Percentiles rank a stretch among this genome's conserved stretches.
phyloP scores from a whole-genome alignment of 345 rosid genomes.

The Populus tremula region DNA sequence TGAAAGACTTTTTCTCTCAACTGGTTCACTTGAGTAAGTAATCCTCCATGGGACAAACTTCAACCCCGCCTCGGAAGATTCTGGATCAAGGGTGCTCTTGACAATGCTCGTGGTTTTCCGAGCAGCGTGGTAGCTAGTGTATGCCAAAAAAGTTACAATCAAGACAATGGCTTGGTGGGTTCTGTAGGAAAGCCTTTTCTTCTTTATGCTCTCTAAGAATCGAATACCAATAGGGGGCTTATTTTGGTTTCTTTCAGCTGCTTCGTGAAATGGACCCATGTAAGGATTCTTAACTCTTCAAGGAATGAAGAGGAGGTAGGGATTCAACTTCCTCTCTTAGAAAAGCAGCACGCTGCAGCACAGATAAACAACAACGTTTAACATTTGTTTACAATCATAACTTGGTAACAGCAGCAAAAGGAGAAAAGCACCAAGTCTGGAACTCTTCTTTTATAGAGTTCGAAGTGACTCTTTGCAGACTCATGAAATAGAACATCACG shows the following conservation, averaged over 20 bases:
- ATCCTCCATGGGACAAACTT: constrained; percentile 35
- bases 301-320: background rate
- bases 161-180: constrained; percentile 74
- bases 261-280: constrained; percentile 57
- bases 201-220: constrained; percentile 47
- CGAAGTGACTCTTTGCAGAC: background rate
- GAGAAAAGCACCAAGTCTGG: background rate
- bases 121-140: constrained; percentile 76
- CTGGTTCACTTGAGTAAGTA: constrained; percentile 24
- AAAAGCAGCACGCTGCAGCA: constrained; percentile 7
- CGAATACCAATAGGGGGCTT: constrained; percentile 65
- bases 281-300: constrained; percentile 5
- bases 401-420: background rate
- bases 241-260: constrained; percentile 15
- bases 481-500: background rate
- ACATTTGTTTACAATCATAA: background rate
- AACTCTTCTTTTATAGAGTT: background rate
- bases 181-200: constrained; percentile 52
- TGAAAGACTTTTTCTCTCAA: constrained; percentile 20
- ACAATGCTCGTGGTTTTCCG: constrained; percentile 92
- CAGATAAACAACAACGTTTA: background rate
- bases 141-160: constrained; percentile 77
- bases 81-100: constrained; percentile 84
- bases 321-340: constrained; percentile 5
- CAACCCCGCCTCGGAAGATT: constrained; percentile 38